Percentiles rank a stretch among this genome's conserved stretches.
phyloP scores from a whole-genome alignment of 345 rosid species.

The Diplotaxis tenuifolia region DNA sequence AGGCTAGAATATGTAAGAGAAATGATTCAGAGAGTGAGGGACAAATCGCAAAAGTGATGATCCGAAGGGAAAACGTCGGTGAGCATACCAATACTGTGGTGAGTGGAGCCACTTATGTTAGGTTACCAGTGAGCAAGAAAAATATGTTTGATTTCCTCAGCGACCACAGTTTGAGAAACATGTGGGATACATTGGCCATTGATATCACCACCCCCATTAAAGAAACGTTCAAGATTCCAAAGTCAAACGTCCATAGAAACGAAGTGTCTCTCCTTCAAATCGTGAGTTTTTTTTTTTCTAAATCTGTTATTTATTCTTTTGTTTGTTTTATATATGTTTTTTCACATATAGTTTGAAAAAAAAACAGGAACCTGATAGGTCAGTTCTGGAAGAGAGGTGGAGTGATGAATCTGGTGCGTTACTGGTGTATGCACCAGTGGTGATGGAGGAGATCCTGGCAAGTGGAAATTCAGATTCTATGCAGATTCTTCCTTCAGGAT shows the following conservation, averaged over 20 bases:
- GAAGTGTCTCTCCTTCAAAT: conserved; percentile 47
- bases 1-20: conserved; percentile 40
- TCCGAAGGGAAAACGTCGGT: conserved; percentile 31
- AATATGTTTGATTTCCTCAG: conserved; percentile 49
- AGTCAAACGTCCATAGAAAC: conserved; percentile 29
- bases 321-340: neutral
- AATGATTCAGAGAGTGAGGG: conserved; percentile 27
- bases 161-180: conserved; percentile 32
- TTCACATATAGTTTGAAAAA: neutral
- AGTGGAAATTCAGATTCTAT: conserved; percentile 38
- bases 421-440: conserved; percentile 59
- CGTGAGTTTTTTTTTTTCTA: no score
- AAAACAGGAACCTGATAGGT: conserved; percentile 29
- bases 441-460: conserved; percentile 29
- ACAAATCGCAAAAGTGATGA: conserved; percentile 43
- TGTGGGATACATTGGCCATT: conserved; percentile 51
- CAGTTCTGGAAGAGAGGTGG: conserved; percentile 62
- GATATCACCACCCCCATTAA: conserved; percentile 35
- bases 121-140: conserved; percentile 46
- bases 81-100: conserved; percentile 43
- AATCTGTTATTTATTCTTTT: no score
- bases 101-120: conserved; percentile 50
- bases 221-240: conserved; percentile 34
- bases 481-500: conserved; percentile 52
- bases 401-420: conserved; percentile 47